Base-by-base conservation (phyloP, 179 eudicot genomes). In the Nepenthes alata region DNA sequence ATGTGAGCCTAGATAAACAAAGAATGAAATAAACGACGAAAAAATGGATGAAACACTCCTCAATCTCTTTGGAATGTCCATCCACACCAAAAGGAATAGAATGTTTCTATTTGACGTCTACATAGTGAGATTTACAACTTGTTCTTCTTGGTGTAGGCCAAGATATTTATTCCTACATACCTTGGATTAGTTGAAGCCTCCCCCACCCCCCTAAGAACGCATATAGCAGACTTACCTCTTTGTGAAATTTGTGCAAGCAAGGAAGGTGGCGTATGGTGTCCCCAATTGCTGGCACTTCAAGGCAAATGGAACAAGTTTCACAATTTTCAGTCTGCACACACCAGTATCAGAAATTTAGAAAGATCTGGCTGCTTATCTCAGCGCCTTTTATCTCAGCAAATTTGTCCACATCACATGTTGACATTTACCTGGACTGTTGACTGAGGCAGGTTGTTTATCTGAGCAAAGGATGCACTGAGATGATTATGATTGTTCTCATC, bases 171-270 rank as follows among this genome's bases (percentile, higher is more conserved):
- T 25, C 25, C 25, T 25, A 25, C 25, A 25, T 25, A 25, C 25
- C 25, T 25, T 25, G 25, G 25, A 25, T 25, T 25, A 25, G 25
- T 25, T 25, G 25, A 25, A 25, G 25, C 25, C 25, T 25, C 25
- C 25, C 11, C 52, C n/a, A 25, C 25, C 25, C 25, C 25, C 35
- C n/a, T 49, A 13, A 11, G n/a, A 5, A 60, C 60, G 53, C 61
- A 62, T 50, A 51, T 14, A 14, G 37, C 41, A 66, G 35, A 58
- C 83, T 55, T 74, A 94, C 99, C 70, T 90, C 99, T 81, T 90
- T 94, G 80, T 94, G 99, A 84, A 94, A 94, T 65, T 85, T 90
- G 76, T 94, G 99, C 62, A 94, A 72, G 79, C 99, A 94, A 60
- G 99, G 99, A 48, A 94, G 86, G 78, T 90, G 97, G 11, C 99